Conservation (phyloP, 106 monocot genomes). For the Triglochin maritima region DNA sequence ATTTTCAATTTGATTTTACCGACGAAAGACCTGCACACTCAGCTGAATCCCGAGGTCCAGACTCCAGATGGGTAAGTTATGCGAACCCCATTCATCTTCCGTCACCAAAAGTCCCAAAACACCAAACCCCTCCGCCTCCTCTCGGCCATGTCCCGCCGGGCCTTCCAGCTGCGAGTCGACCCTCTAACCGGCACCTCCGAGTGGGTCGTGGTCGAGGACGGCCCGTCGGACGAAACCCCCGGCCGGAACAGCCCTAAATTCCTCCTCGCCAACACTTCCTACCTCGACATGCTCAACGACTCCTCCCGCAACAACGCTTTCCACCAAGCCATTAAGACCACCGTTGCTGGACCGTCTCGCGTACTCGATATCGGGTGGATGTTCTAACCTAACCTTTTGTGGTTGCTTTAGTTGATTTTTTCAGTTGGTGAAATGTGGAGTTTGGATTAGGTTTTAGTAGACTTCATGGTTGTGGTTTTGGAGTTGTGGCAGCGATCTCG, state of each 20-base stretch:
- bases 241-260: background rate
- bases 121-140: no score
- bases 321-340: slow-evolving; percentile 62
- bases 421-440: no score
- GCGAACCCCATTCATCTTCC: no score
- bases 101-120: no score
- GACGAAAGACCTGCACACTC: no score
- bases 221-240: slow-evolving; percentile 1
- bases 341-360: slow-evolving; percentile 55
- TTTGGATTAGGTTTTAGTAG: no score
- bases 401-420: background rate
- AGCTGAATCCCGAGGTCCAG: no score
- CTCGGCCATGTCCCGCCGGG: slow-evolving; percentile 11
- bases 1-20: no score
- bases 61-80: no score
- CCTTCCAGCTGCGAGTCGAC: slow-evolving; percentile 71
- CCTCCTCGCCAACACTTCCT: slow-evolving; percentile 65
- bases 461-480: no score
- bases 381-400: background rate
- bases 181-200: slow-evolving; percentile 86
- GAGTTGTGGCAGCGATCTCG: no score
- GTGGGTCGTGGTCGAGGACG: slow-evolving; percentile 73
- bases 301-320: slow-evolving; percentile 53
- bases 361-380: slow-evolving; percentile 95
- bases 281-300: slow-evolving; percentile 99